These are phyloP conservation scores for Monilinia aucupariae DNA, from an alignment of 2,329 filamentous ascomycete species.

Conservation along the genomic window DNA sequence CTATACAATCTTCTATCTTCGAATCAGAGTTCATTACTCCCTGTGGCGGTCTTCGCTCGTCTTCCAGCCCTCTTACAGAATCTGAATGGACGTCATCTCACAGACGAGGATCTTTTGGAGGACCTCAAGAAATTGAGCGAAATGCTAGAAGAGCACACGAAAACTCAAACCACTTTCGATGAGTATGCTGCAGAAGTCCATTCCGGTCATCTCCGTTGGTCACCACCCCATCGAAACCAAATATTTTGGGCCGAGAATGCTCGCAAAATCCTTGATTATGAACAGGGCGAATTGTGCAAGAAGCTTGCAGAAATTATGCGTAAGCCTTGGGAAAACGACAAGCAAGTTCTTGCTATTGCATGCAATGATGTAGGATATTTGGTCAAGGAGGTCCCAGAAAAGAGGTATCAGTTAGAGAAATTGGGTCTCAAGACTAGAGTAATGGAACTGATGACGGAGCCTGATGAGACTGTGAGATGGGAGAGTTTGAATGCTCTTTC, in stretches of 20 bases:
- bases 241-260: conserved; percentile 72
- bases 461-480: conserved; percentile 66
- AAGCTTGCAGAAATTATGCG: conserved; percentile 63
- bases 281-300: conserved; percentile 58
- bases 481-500: conserved; percentile 69
- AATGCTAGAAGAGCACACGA: conserved; percentile 61
- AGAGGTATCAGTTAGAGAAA: conserved; percentile 59
- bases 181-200: conserved; percentile 60
- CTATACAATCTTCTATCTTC: conserved; percentile 75
- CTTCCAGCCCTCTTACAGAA: conserved; percentile 65
- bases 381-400: conserved; percentile 67
- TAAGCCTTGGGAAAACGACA: conserved; percentile 64
- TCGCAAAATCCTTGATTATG: conserved; percentile 60
- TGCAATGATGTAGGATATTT: conserved; percentile 68
- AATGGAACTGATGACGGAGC: conserved; percentile 68
- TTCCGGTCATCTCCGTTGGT: conserved; percentile 67
- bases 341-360: conserved; percentile 67
- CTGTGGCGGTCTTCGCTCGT: conserved; percentile 78
- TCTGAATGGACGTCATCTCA: conserved; percentile 55
- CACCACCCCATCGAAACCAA: conserved; percentile 65
- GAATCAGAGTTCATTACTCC: conserved; percentile 69
- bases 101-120: conserved; percentile 59
- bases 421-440: conserved; percentile 62
- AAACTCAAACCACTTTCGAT: conserved; percentile 50
- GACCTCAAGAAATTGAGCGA: conserved; percentile 57